Percentiles rank a stretch among this genome's conserved stretches.
Conservation (phyloP, 2,329 filamentous ascomycete genomes). For the Ceratocystis harringtonii region DNA sequence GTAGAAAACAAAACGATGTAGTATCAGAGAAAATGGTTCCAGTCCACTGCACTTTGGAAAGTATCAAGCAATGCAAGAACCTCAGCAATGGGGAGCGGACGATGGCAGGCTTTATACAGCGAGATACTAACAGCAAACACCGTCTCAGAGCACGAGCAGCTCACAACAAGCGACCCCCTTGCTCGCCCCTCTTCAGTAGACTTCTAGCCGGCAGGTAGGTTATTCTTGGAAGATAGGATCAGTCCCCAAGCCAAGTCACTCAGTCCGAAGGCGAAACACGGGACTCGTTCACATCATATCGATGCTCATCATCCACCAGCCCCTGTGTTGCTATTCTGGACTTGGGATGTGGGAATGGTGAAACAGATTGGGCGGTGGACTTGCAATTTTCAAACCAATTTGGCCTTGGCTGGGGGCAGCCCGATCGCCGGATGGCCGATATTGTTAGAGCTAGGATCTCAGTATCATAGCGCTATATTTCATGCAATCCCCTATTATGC, state of each 20-base stretch:
- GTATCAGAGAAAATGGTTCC: conserved; percentile 12
- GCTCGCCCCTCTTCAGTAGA: neutral
- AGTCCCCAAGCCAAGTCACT: neutral
- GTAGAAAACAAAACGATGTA: neutral
- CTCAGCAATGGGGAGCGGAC: neutral
- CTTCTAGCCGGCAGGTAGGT: neutral
- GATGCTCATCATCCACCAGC: neutral
- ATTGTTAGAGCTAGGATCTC: neutral
- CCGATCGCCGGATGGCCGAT: neutral
- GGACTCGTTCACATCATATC: conserved; percentile 1
- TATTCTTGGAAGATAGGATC: neutral
- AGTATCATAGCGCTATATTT: neutral
- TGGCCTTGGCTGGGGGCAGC: neutral
- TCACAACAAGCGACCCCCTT: neutral
- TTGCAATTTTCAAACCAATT: neutral
- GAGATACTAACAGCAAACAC: neutral
- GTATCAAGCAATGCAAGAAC: neutral
- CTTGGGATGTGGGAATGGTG: neutral
- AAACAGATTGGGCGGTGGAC: neutral
- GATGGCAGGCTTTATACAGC: neutral
- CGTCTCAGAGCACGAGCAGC: too few species aligned
- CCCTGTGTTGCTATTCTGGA: neutral
- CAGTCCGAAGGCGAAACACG: neutral
- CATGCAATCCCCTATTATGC: neutral
- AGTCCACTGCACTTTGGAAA: conserved; percentile 12